Base-by-base conservation (phyloP, 768 basidiomycete species). In the Sporobolomyces phaffii region DNA sequence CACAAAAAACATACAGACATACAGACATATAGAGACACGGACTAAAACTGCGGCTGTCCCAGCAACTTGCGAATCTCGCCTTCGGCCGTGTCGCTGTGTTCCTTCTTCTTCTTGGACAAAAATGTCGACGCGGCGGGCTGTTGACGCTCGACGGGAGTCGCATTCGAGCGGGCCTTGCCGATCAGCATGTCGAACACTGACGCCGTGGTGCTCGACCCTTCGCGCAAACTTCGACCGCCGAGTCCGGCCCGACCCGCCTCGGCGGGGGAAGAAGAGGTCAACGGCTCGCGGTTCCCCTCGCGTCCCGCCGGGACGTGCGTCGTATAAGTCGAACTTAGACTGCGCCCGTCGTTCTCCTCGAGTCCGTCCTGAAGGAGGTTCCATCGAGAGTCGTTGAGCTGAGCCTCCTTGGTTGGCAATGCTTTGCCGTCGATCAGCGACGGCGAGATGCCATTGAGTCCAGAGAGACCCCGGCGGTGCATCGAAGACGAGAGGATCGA, bases 61-160 rank as follows among this genome's bases (percentile, higher is more conserved):
- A 68, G 44, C 6, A 68, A 51, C 61, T 68, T 68, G 49, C 61
- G 48, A 38, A 68, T 62, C 56, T 62, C 66, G 31, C 61, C 56
- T 24, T 58, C 61, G 18, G 66, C 66, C 22, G 40, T 18, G 14
- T 41, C 48, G 8, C 24, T 29, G 47, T 41, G 4, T 24, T 26
- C 33, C 29, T 38, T 41, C 45, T 47, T 47, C 38, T 54, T 40
- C 52, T 22, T 38, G 17, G 38, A 24, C n/a, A 38, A 51, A n/a
- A n/a, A n/a, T n/a, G n/a, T n/a, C n/a, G n/a, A n/a, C n/a, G n/a
- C n/a, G n/a, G n/a, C n/a, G n/a, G n/a, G n/a, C n/a, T n/a, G n/a
- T n/a, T n/a, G n/a, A n/a, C n/a, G n/a, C n/a, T n/a, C n/a, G n/a
- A n/a, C n/a, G n/a, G n/a, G n/a, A n/a, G n/a, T n/a, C n/a, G n/a